Evolutionary conservation across 208 protist genomes (phyloP), one percentile per base, ranked within the genome.

Genomic region (Wallacemonas sp.): DNA sequence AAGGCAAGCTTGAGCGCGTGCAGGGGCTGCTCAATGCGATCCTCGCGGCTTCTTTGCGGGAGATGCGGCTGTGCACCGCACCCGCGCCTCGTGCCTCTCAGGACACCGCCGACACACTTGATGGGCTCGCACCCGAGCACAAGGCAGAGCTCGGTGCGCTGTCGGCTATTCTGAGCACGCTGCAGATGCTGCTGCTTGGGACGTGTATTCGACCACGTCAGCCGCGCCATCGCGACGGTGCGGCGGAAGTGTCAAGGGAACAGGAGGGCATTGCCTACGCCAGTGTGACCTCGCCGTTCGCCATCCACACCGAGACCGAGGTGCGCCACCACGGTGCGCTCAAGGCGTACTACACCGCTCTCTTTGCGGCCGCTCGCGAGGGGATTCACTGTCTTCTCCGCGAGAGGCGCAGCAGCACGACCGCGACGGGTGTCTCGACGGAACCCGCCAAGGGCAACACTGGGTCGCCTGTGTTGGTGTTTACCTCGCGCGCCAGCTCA

Each of bases 161-260:
- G 24, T 71, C 80, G 6, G 78, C 85, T 27, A 79, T 82, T 19
- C 77, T 88, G 45, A 79, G 80, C 21, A 77, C 77, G n/a, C 64
- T 93, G 56, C 86, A 93, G 47, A 68, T 93, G 26, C 68, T 90
- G 39, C 71, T 90, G 11, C 80, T 93, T n/a, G 80, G 86, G 59
- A 72, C 82, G 14, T 87, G 82, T 45, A 86, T 47, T 67, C 68
- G 51, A 70, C 42, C 31, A 53, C 12, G 46, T 26, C 3, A 22
- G 46, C 26, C 46, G 46, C 17, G 44, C 39, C 46, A 14, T 14
- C 9, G 36, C 36, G 36, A 33, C 49, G 34, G 41, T n/a, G 28
- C 30, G 27, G 38, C 31, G 1, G 19, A 41, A 41, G 26, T 34
- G 17, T 34, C 47, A 0, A 64, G 58, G 39, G 33, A 33, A 53